Evolutionary conservation across 2,329 filamentous ascomycete genomes (phyloP), one percentile per base, ranked within the genome.

Genomic region (Dryadomyces quercus-mongolicae): DNA sequence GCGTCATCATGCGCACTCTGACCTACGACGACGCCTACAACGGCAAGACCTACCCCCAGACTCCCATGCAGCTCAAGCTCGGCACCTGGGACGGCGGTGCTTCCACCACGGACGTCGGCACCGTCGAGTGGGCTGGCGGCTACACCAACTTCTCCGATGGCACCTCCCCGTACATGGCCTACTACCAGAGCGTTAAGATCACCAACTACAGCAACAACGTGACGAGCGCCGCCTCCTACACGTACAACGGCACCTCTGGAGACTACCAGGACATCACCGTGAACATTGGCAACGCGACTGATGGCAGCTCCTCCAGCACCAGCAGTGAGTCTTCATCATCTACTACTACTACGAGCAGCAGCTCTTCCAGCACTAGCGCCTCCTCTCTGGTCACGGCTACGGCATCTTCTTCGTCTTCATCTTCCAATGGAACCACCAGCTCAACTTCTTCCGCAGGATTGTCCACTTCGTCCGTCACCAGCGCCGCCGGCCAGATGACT

Each of bases 101-200:
- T 61, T 66, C 76, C 60, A 66, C 69, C 54, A 66, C 72, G 42
- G 66, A 74, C n/a, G 57, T 69, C 57, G 82, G 84, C 49, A 85
- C 81, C 22, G 74, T 84, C 55, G 65, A 78, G 54, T 88, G 84
- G 85, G 83, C 84, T 48, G 83, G 84, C 49, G 84, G 85, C 55
- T 57, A 64, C 52, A 67, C 77, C 60, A 67, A 80, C 64, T 80
- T 78, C 64, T 61, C 60, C 60, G 60, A 77, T 61, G 75, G 66
- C 56, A 60, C 77, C 61, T 76, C 67, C 56, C 78, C 78, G 56
- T 80, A 77, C 70, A 63, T 67, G 53, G 78, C 70, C 62, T 75
- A 75, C 71, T 81, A 81, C 76, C 71, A 79, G 71, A 73, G 68
- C 63, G 65, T 81, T 60, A 73, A 66, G 59, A 74, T 82, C 58